Evolutionary conservation across 352 stramenopile species (phyloP).

Genomic region (Phytophthora citricola): DNA sequence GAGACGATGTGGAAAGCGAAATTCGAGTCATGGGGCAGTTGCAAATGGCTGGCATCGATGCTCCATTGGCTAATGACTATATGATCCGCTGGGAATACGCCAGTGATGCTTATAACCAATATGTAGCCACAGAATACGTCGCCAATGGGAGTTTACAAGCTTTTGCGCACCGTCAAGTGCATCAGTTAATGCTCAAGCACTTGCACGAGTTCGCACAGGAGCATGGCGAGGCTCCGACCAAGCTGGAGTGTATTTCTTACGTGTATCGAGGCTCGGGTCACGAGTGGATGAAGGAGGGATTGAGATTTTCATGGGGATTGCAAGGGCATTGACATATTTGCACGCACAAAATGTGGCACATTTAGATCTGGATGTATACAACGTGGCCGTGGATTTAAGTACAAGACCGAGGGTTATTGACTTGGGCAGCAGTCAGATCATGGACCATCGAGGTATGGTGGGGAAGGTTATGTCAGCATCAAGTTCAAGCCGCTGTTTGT

Average conservation of each 20-base stretch:
- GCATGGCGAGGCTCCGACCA: slow-evolving; percentile 63
- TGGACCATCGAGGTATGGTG: slow-evolving; percentile 70
- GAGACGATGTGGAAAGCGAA: slow-evolving; percentile 85
- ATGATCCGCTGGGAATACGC: slow-evolving; percentile 84
- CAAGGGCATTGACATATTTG: slow-evolving; percentile 77
- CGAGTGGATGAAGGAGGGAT: slow-evolving; percentile 83
- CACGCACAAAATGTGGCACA: slow-evolving; percentile 82
- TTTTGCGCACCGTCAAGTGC: slow-evolving; percentile 78
- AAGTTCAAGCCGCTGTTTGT: slow-evolving; percentile 88
- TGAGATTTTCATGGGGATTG: slow-evolving; percentile 71
- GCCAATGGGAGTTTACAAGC: slow-evolving; percentile 79
- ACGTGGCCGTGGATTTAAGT: slow-evolving; percentile 76
- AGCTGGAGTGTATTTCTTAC: slow-evolving; percentile 84
- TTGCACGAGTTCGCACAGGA: slow-evolving; percentile 73
- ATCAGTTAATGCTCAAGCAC: slow-evolving; percentile 70
- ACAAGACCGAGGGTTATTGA: slow-evolving; percentile 76
- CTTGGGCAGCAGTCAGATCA: slow-evolving; percentile 78
- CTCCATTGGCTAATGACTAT: slow-evolving; percentile 70
- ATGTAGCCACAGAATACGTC: slow-evolving; percentile 85
- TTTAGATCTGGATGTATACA: slow-evolving; percentile 88
- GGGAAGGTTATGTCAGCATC: slow-evolving; percentile 70
- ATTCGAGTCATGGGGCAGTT: slow-evolving; percentile 83
- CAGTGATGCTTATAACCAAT: slow-evolving; percentile 76
- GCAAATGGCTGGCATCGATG: slow-evolving; percentile 77
- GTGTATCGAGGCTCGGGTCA: slow-evolving; percentile 75